These are phyloP conservation scores for Choiromyces venosus DNA, from an alignment of 495 filamentous ascomycete genomes.

Conservation along the genomic window DNA sequence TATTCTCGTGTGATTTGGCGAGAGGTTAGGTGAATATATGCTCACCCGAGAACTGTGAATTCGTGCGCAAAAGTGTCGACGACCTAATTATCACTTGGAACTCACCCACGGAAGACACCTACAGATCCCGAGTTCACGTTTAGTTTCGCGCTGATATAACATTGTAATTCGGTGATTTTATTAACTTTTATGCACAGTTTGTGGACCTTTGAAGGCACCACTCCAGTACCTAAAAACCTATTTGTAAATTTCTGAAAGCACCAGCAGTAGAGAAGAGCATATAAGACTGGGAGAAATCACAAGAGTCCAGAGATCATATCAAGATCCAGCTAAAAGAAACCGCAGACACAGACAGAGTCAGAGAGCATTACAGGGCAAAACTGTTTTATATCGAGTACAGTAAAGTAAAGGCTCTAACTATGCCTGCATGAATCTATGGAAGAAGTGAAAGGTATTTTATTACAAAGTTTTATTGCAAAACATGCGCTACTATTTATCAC, in stretches of 20 bases:
- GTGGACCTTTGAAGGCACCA: background rate
- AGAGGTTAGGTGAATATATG: background rate
- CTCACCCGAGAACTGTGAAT: background rate
- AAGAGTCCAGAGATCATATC: background rate
- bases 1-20: background rate
- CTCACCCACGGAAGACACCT: background rate
- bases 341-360: background rate
- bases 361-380: background rate
- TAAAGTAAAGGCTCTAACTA: background rate
- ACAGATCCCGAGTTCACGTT: background rate
- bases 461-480: slow-evolving; percentile 1
- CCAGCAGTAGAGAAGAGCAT: background rate
- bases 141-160: background rate
- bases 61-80: background rate
- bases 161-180: background rate
- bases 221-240: background rate
- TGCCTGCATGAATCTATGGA: background rate
- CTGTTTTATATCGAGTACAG: background rate
- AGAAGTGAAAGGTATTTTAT: slow-evolving; percentile 3
- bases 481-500: slow-evolving; percentile 2
- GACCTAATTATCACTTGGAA: background rate
- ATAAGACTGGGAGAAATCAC: background rate
- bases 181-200: no score
- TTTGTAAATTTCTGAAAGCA: background rate
- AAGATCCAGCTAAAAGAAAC: background rate